Conservation (phyloP, 306 rosid species). For the Psophocarpus tetragonolobus region DNA sequence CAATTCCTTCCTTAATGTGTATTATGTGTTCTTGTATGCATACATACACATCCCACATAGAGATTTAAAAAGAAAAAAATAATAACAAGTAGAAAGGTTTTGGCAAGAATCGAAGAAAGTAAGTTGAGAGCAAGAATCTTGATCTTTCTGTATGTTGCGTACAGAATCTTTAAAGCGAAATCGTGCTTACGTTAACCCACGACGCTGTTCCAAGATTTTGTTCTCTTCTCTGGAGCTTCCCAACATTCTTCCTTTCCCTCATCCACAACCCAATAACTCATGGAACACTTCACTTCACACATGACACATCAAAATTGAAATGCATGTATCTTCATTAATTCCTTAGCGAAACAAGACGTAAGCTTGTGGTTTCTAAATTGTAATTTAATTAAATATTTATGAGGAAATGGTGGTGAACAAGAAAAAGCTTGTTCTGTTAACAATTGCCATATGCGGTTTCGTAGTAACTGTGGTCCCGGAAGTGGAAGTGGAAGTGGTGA, state of each 20-base stretch:
- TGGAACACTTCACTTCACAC: background rate
- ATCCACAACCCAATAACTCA: background rate
- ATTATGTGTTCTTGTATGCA: background rate
- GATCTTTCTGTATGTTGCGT: slow-evolving; percentile 53
- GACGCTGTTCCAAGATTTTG: slow-evolving; percentile 56
- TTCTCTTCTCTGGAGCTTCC: slow-evolving; percentile 40
- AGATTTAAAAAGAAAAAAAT: background rate
- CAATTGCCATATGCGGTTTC: slow-evolving; percentile 61
- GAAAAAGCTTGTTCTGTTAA: slow-evolving; percentile 56
- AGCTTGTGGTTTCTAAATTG: slow-evolving; percentile 3
- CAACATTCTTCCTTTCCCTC: slow-evolving; percentile 26
- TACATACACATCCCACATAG: background rate
- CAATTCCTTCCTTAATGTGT: background rate
- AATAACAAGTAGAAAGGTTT: background rate
- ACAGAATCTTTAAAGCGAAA: slow-evolving; percentile 67
- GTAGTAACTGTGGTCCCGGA: slow-evolving; percentile 45
- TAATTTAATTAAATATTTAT: too few relatives aligned
- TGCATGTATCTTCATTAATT: background rate
- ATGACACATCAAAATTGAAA: too few relatives aligned
- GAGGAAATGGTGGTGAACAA: slow-evolving; percentile 50
- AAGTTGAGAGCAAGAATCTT: slow-evolving; percentile 23
- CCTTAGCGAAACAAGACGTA: background rate
- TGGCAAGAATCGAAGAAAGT: background rate
- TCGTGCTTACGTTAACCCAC: slow-evolving; percentile 65
- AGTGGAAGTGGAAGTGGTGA: slow-evolving; percentile 46